A percentile compares a stretch with the other conserved stretches of the same genome.
Evolutionary conservation across 148 eudicot genomes (phyloP).

Genomic region (Nepenthes gracilis): DNA sequence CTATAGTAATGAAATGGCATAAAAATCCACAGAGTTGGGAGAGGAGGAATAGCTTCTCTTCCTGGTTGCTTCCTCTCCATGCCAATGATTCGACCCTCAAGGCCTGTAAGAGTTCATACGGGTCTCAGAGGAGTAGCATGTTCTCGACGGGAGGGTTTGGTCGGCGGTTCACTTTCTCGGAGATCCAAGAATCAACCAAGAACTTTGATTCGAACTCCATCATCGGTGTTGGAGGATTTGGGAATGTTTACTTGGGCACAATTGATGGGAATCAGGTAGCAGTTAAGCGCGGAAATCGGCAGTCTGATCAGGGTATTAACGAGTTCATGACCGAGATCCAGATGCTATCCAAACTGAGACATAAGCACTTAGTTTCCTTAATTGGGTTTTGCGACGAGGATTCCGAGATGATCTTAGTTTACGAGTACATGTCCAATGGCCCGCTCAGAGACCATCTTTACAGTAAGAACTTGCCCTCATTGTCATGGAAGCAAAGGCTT

Average conservation of each 20-base stretch:
- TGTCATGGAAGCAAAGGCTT: slow-evolving; percentile 3
- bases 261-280: slow-evolving; percentile 1
- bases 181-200: not conserved
- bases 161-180: not conserved
- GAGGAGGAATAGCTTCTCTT: slow-evolving; percentile 1
- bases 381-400: slow-evolving; percentile 3
- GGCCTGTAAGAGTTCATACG: not conserved
- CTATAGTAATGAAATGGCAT: slow-evolving; percentile 15
- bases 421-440: slow-evolving; percentile 2
- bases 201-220: not conserved
- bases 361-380: not conserved
- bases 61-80: not conserved
- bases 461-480: not conserved
- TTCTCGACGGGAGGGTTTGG: not conserved
- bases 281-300: not conserved
- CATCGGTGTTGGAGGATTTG: slow-evolving; percentile 4
- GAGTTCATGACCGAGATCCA: slow-evolving; percentile 4
- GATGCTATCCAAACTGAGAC: slow-evolving; percentile 1
- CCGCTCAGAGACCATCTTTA: not conserved
- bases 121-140: not conserved
- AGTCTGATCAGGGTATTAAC: slow-evolving; percentile 2
- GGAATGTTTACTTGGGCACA: not conserved
- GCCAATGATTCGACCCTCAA: not conserved
- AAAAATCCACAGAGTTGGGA: slow-evolving; percentile 16
- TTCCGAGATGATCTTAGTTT: slow-evolving; percentile 1